Percentiles rank a stretch among this genome's conserved stretches.
Conservation (phyloP, 495 filamentous ascomycete genomes). For the Annulohypoxylon stygium region DNA sequence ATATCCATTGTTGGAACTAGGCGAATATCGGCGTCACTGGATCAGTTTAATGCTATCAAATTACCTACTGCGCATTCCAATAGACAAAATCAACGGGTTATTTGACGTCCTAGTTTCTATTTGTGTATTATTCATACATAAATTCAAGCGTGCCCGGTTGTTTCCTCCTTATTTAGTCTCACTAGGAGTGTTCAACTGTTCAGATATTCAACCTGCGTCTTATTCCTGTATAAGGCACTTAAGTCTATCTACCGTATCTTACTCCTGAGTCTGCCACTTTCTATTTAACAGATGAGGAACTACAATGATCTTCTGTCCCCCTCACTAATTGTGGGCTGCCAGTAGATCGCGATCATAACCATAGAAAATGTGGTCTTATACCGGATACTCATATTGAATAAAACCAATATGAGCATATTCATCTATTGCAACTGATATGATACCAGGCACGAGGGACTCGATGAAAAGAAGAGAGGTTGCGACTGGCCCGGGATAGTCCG, state of each 20-base stretch:
- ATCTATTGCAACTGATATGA: not conserved
- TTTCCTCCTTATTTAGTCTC: not conserved
- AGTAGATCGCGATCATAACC: too few species aligned
- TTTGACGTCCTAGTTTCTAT: not conserved
- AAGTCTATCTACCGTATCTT: too few species aligned
- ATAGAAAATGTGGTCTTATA: too few species aligned
- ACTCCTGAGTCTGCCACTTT: too few species aligned
- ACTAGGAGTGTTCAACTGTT: too few species aligned
- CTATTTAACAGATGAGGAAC: too few species aligned
- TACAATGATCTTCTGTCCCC: too few species aligned
- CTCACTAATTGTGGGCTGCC: too few species aligned
- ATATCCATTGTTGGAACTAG: slow-evolving; percentile 3
- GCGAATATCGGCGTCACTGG: slow-evolving; percentile 9
- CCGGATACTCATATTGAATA: too few species aligned
- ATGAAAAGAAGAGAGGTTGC: not conserved
- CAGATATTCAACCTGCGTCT: too few species aligned
- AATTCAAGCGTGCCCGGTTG: not conserved
- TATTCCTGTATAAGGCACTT: too few species aligned
- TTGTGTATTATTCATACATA: not conserved
- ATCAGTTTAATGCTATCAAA: not conserved
- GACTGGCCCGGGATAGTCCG: not conserved
- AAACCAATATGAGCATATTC: too few species aligned
- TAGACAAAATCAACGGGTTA: not conserved
- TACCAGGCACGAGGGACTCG: not conserved
- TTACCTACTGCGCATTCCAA: not conserved